Conservation (phyloP, 306 rosid species). For the Acacia melanoxylon region DNA sequence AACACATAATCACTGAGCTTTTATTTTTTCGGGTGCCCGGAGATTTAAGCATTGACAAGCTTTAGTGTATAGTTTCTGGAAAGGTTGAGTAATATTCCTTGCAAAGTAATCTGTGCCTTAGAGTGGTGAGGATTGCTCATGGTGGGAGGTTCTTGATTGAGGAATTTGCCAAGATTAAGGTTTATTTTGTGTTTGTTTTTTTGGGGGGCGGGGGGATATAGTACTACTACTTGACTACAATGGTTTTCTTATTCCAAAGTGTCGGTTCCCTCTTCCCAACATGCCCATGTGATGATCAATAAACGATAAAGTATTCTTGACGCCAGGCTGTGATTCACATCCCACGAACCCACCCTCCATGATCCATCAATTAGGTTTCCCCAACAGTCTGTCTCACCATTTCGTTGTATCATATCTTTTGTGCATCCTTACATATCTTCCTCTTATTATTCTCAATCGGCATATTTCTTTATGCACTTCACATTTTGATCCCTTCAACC, state of each 20-base stretch:
- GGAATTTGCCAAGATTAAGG: conserved; percentile 15
- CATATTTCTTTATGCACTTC: neutral
- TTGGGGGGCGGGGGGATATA: neutral
- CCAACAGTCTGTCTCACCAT: conserved; percentile 23
- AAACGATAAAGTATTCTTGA: conserved; percentile 18
- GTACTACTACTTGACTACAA: neutral
- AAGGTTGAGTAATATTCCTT: neutral
- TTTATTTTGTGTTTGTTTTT: no score
- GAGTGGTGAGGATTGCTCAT: neutral
- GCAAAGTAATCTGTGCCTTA: neutral
- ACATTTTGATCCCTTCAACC: neutral
- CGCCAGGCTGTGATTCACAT: conserved; percentile 54
- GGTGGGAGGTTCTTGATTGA: neutral
- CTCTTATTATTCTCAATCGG: conserved; percentile 29
- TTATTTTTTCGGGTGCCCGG: neutral
- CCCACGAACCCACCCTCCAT: conserved; percentile 25
- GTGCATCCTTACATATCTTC: neutral
- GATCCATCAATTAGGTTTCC: conserved; percentile 31
- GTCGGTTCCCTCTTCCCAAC: conserved; percentile 25
- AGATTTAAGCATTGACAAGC: neutral
- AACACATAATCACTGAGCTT: neutral
- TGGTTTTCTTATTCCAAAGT: conserved; percentile 6
- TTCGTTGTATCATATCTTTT: conserved; percentile 12
- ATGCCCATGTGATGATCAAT: conserved; percentile 33
- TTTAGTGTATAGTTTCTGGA: neutral